Base-by-base conservation (phyloP, 2,329 filamentous ascomycete genomes). In the Xylaria sp. region DNA sequence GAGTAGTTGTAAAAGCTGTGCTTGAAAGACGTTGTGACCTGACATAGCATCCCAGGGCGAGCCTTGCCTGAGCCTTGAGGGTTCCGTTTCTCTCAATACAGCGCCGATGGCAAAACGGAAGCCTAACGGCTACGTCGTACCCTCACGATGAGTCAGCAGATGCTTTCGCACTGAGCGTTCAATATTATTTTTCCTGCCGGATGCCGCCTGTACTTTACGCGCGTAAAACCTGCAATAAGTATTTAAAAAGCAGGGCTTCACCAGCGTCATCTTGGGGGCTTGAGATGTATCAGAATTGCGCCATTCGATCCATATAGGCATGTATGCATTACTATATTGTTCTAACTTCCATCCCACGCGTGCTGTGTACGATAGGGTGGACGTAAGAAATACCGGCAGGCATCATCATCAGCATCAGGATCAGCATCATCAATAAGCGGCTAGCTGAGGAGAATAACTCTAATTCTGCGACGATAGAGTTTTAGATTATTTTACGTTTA, bases 281-380 rank as follows among this genome's bases (percentile, higher is more conserved):
- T 33, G 1, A 10, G 33, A 33, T 49, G 36, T 58, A 43, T 58
- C 39, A 58, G 55, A 58, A 58, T 28, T 46, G 55, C 55, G 55
- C 36, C 55, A 58, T 58, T 12, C 2, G 36, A 58, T 23, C 3
- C 28, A 33, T 54, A 15, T n/a, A 12, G 13, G 23, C 28, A 54
- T 13, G 28, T n/a, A 18, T 5, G 13, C n/a, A n/a, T n/a, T 46
- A n/a, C 15, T 46, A 18, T 4, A 7, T 46, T 46, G 13, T n/a
- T 6, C 18, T 28, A 28, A 28, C 28, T 46, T 9, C 7, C 18
- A 33, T n/a, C 51, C 51, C 28, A n/a, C 51, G 8, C 23, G 25
- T 12, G 51, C 20, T 13, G 15, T 12, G 51, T n/a, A 13, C 7
- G 10, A 33, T 33, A 54, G 25, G 12, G 51, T 13, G 20, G 36